A percentile compares a stretch with the other conserved stretches of the same genome.
phyloP scores from a whole-genome alignment of 345 rosid genomes.

The Salix caprea region DNA sequence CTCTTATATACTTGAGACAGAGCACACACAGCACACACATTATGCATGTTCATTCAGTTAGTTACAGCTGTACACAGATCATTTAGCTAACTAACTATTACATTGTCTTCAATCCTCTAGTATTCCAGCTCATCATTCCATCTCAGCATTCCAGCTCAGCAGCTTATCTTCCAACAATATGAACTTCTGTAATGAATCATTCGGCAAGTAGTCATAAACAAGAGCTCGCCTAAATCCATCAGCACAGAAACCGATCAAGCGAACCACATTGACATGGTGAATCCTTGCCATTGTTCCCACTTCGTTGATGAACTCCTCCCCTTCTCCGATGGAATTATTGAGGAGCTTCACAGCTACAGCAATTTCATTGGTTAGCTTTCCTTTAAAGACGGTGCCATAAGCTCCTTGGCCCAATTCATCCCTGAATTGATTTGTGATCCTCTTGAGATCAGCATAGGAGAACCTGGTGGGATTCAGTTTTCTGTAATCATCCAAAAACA shows the following conservation, averaged over 20 bases:
- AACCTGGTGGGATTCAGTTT: slow-evolving; percentile 6
- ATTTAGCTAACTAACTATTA: too few relatives aligned
- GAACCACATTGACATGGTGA: slow-evolving; percentile 7
- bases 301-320: too few relatives aligned
- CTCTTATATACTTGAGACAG: too few relatives aligned
- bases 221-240: slow-evolving; percentile 16
- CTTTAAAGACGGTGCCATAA: slow-evolving; percentile 11
- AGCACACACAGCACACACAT: too few relatives aligned
- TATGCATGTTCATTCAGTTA: too few relatives aligned
- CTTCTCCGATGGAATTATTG: background rate
- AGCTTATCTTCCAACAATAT: too few relatives aligned
- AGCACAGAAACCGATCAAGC: slow-evolving; percentile 12
- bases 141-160: too few relatives aligned
- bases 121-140: too few relatives aligned
- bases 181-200: slow-evolving; percentile 1
- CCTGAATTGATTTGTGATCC: slow-evolving; percentile 5
- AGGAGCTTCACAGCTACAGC: slow-evolving; percentile 6
- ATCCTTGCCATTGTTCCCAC: background rate
- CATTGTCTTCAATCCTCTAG: too few relatives aligned
- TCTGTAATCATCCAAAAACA: slow-evolving; percentile 8
- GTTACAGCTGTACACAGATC: too few relatives aligned
- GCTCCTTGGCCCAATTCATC: slow-evolving; percentile 16
- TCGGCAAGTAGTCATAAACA: slow-evolving; percentile 4
- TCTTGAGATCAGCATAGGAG: slow-evolving; percentile 8
- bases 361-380: slow-evolving; percentile 8